Base-by-base conservation (phyloP, 2,329 filamentous ascomycete species). In the Fusarium clavum region DNA sequence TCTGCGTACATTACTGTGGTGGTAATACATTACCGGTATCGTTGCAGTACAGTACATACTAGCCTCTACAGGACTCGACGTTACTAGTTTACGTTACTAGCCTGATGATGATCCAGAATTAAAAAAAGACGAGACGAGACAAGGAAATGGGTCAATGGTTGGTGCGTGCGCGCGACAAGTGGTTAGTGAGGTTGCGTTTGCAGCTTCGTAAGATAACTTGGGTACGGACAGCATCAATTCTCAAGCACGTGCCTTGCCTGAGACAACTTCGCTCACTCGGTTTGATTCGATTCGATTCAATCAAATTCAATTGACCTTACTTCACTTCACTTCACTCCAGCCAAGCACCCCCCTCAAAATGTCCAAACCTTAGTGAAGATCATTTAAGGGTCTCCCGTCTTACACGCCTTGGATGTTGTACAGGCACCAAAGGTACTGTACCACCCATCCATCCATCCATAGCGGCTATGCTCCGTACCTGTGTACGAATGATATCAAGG, bases 301-400 rank as follows among this genome's bases (percentile, higher is more conserved):
- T n/a, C 34, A 38, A 38, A n/a, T 38, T 38, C 34, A 38, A n/a
- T 38, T 38, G 18, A 38, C 34, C 10, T 38, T 38, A n/a, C 10
- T n/a, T 38, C 6, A 38, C 34, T 18, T 38, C 14, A 46, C 16
- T n/a, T 38, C 20, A 46, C 18, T 18, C 7, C 46, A 48, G 46
- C 27, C n/a, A 38, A 38, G 12, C 22, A 51, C 49, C 46, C 46
- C 46, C 44, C 44, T 49, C 27, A 22, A 45, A 25, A 61, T 47
- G 53, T 13, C 30, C 29, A 61, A 49, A 49, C 58, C 58, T 57
- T 57, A 57, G 54, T 55, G 63, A 59, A 45, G 63, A 66, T 66
- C 63, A 59, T 54, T 48, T 59, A 46, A 64, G 44, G 54, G 54
- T 59, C 57, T 54, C 48, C 57, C 57, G 48, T 43, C 53, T 66